A percentile compares a stretch with the other conserved stretches of the same genome.
These are phyloP conservation scores for Triadica sebifera DNA, from an alignment of 345 rosid genomes.

Conservation along the genomic window DNA sequence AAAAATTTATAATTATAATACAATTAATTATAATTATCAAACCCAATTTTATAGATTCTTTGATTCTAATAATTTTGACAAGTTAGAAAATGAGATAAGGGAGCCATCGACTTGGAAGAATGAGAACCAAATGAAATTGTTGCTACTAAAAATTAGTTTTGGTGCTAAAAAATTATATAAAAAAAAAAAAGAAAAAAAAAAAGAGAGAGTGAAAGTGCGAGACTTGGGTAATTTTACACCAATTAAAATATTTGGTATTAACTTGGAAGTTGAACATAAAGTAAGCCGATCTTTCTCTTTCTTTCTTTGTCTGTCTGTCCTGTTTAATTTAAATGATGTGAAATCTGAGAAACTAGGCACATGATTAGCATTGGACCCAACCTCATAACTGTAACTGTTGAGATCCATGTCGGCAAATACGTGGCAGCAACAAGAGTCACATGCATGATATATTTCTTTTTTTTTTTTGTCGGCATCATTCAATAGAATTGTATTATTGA, in stretches of 20 bases:
- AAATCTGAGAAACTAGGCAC: slow-evolving; percentile 26
- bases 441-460: slow-evolving; percentile 14
- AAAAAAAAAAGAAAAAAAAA: neutral
- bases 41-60: too few relatives aligned
- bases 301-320: neutral
- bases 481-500: too few relatives aligned
- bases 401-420: slow-evolving; percentile 42
- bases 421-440: slow-evolving; percentile 45
- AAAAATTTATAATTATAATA: too few relatives aligned
- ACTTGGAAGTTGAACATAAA: neutral
- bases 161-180: neutral
- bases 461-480: too few relatives aligned
- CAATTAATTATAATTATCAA: too few relatives aligned
- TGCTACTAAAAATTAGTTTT: neutral
- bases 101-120: slow-evolving; percentile 34
- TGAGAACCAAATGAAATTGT: slow-evolving; percentile 39
- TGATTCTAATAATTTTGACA: too few relatives aligned
- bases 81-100: too few relatives aligned
- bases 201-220: neutral
- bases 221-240: slow-evolving; percentile 26
- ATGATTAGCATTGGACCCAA: slow-evolving; percentile 34
- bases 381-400: slow-evolving; percentile 23
- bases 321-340: neutral
- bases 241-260: slow-evolving; percentile 18
- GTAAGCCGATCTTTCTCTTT: neutral